Evolutionary conservation across 192 early-diverging fungal species (phyloP), one percentile per base, ranked within the genome.

Genomic region (Backusella liffmaniae): DNA sequence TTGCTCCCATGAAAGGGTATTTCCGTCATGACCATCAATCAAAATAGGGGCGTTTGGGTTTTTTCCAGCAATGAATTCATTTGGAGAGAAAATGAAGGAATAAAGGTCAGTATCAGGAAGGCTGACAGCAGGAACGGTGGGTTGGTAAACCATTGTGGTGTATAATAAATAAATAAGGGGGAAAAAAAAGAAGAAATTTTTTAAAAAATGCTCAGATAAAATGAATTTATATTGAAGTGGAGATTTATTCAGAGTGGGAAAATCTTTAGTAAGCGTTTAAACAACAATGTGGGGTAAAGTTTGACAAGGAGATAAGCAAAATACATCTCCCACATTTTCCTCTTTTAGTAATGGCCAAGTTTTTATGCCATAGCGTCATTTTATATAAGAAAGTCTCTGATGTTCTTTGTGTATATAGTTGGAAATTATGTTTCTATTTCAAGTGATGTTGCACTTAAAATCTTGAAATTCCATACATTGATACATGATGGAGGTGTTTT

Each of bases 51-150:
- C 46, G 26, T 75, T 41, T 10, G 37, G 59, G 18, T 68, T 16
- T 41, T 37, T n/a, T 70, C 56, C 39, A 8, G 49, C 32, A 21
- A 66, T 79, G 32, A 66, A 75, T 18, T 79, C 73, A 67, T 79
- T 79, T 29, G 26, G 51, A 12, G 26, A 18, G 41, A 79, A 79
- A 10, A 79, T 46, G 36, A 75, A 79, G 13, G 78, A 75, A 51
- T 68, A 79, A 32, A 79, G 42, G 26, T 79, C 78, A 41, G 71
- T 56, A 35, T 75, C 42, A n/a, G 78, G 73, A 35, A 79, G 73
- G 23, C 18, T 36, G 37, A 79, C 51, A 35, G 78, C 53, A 16
- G 21, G 23, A 15, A 37, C 46, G 10, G 73, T 41, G 37, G 78
- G 75, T n/a, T 70, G 69, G 41, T 75, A 79, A 75, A 79, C 41